Conservation (phyloP, 176 grass and related monocot genomes). For the Phoenix roebelenii region DNA sequence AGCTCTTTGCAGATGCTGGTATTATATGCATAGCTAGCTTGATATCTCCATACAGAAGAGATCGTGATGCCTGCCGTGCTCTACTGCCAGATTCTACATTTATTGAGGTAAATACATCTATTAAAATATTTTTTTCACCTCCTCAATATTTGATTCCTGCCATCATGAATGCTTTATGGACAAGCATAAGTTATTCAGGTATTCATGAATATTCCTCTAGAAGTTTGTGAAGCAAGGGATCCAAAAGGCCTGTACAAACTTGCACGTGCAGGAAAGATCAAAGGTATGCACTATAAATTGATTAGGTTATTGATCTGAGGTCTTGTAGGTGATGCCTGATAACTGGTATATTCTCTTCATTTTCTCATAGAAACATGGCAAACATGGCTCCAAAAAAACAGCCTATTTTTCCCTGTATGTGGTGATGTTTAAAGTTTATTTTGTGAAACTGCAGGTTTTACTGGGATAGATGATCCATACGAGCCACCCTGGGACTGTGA, state of each 20-base stretch:
- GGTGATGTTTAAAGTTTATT: no score
- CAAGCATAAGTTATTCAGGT: slow-evolving; percentile 40
- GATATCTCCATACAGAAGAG: slow-evolving; percentile 72
- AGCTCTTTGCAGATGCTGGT: slow-evolving; percentile 82
- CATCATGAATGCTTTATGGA: slow-evolving; percentile 1
- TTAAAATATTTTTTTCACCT: not conserved
- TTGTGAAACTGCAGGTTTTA: slow-evolving; percentile 5
- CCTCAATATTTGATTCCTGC: not conserved
- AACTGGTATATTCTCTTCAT: not conserved
- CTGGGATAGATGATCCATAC: slow-evolving; percentile 11
- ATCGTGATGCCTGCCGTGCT: slow-evolving; percentile 73
- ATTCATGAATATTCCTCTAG: slow-evolving; percentile 73
- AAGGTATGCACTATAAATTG: slow-evolving; percentile 35
- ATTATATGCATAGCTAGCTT: slow-evolving; percentile 69
- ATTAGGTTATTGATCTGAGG: not conserved
- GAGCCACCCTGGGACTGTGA: slow-evolving; percentile 6
- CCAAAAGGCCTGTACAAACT: slow-evolving; percentile 96
- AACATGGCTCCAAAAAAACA: no score
- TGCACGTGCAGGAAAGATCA: slow-evolving; percentile 92
- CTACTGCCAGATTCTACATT: slow-evolving; percentile 78
- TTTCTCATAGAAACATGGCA: no score
- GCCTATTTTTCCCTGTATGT: no score
- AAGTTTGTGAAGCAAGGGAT: slow-evolving; percentile 91
- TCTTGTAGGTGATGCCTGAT: not conserved
- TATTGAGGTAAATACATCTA: slow-evolving; percentile 53